Evolutionary conservation across 495 filamentous ascomycete genomes (phyloP), one percentile per base, ranked within the genome.

Genomic region (Annulohypoxylon moriforme): DNA sequence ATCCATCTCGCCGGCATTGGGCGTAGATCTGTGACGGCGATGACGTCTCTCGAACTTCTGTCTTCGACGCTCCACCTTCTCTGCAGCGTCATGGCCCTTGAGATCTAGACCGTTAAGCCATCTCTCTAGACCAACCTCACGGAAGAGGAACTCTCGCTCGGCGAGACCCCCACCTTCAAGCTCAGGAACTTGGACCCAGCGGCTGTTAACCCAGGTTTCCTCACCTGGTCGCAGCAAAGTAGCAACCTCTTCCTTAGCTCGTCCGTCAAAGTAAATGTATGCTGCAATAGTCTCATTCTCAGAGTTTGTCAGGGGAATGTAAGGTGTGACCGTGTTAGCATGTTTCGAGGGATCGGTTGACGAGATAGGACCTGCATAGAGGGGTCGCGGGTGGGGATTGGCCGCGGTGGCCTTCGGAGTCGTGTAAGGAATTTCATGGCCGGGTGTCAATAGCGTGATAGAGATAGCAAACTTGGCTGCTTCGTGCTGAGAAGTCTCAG

Each of bases 221-320:
- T 98, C 96, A 44, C 96, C 96, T 18, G 94, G 89, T 60, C 96
- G 87, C 34, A 99, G 84, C 44, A 99, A 81, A 33, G 96, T 99
- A 61, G 96, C 96, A 14, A 98, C 97, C 78, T 99, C 96, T 74
- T 99, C 96, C 80, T 99, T 98, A 29, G 89, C 86, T 53, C 96
- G 85, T 11, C 96, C 96, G 79, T 99, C 96, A 75, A 99, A 99
- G 83, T 98, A 98, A 64, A 99, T 98, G 76, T 99, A 99, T 11
- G 96, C 96, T 16, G 96, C 96, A 60, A 99, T 93, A 1, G 96
- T 98, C 81, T 98, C 96, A 76, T 98, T 97, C 53, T 92, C 89
- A 22, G 92, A 94, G 40, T 89, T 88, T 5, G 94, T 98, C 80
- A 96, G 85, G 2, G 95, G 92, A 64, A 93, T 89, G 78, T 99